A percentile compares a stretch with the other conserved stretches of the same genome.
phyloP scores from a whole-genome alignment of 2,329 filamentous ascomycete species.

The Sodiomyces alkalinus region DNA sequence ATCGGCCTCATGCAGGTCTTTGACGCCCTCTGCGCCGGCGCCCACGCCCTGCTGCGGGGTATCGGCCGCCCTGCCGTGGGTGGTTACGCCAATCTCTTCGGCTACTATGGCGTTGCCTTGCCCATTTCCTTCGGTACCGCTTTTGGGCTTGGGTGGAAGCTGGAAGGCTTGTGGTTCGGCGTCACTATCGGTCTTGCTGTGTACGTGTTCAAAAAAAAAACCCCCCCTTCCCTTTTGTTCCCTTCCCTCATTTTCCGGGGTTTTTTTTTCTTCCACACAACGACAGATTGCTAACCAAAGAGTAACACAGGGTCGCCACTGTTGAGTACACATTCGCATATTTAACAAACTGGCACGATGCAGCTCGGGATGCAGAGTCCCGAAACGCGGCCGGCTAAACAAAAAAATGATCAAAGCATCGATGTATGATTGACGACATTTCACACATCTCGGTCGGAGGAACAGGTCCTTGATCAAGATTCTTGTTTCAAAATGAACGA shows the following conservation, averaged over 20 bases:
- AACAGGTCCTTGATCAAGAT: too few relatives aligned
- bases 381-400: conserved; percentile 31
- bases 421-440: too few relatives aligned
- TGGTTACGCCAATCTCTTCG: conserved; percentile 73
- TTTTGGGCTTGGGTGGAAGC: conserved; percentile 62
- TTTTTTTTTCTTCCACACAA: background rate
- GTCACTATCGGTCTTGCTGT: conserved; percentile 56
- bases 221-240: background rate
- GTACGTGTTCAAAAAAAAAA: conserved; percentile 25
- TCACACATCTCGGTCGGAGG: too few relatives aligned
- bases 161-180: conserved; percentile 71
- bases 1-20: conserved; percentile 84
- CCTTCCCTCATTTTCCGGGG: background rate
- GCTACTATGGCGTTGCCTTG: conserved; percentile 76
- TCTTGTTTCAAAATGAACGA: too few relatives aligned
- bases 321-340: conserved; percentile 39
- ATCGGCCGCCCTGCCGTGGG: conserved; percentile 82
- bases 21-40: conserved; percentile 64
- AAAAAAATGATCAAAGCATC: too few relatives aligned
- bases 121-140: conserved; percentile 68
- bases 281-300: conserved; percentile 4
- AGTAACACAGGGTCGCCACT: conserved; percentile 26
- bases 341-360: conserved; percentile 36
- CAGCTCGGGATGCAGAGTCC: conserved; percentile 34
- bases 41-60: conserved; percentile 73